These are phyloP conservation scores for Aspergillus piperis DNA, from an alignment of 2,329 filamentous ascomycete genomes.

Conservation along the genomic window DNA sequence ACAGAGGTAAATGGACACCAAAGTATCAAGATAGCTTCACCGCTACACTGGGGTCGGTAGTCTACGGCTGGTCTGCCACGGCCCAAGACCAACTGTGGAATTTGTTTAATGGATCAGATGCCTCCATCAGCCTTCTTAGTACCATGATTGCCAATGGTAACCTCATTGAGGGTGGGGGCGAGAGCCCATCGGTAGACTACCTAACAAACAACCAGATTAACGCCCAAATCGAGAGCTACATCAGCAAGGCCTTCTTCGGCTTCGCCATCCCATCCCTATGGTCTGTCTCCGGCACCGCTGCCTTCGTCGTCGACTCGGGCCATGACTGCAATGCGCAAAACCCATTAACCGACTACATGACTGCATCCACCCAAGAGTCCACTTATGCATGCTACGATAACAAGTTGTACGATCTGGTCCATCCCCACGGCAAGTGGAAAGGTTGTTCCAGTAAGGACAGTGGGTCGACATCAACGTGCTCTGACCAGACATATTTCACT, in stretches of 20 bases:
- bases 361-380: background rate
- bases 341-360: background rate
- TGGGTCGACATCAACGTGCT: background rate
- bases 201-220: background rate
- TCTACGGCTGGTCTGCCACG: background rate
- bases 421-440: background rate
- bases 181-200: background rate
- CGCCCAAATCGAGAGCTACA: background rate
- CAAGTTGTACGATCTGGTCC: background rate
- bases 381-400: background rate
- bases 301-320: conserved; percentile 1
- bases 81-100: background rate
- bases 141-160: background rate
- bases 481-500: background rate
- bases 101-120: background rate
- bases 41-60: background rate
- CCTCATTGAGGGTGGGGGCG: background rate
- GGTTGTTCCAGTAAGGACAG: background rate
- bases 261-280: background rate
- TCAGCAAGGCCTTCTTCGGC: conserved; percentile 1
- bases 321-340: background rate
- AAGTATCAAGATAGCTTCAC: background rate
- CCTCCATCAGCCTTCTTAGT: background rate
- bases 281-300: background rate
- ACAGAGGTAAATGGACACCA: background rate